phyloP scores from a whole-genome alignment of 2,329 filamentous ascomycete species.

The Fusarium coicis region DNA sequence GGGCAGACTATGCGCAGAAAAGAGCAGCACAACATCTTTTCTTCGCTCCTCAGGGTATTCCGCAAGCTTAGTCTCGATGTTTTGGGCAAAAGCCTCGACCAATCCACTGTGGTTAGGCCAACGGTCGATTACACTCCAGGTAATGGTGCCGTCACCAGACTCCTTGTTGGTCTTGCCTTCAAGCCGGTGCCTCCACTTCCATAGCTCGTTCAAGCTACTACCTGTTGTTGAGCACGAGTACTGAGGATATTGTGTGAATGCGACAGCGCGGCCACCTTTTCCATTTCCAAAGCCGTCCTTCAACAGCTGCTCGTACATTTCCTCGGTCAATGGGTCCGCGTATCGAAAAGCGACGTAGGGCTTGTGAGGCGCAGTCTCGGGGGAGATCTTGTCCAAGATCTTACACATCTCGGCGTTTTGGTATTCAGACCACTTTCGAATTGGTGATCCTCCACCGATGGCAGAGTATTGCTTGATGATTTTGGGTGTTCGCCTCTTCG shows the following conservation, averaged over 20 bases:
- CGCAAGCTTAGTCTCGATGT: slow-evolving; percentile 85
- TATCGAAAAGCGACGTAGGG: slow-evolving; percentile 98
- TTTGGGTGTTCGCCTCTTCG: slow-evolving; percentile 88
- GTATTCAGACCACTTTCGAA: slow-evolving; percentile 97
- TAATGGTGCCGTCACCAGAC: slow-evolving; percentile 74
- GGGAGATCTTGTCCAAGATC: slow-evolving; percentile 88
- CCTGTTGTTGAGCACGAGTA: slow-evolving; percentile 98
- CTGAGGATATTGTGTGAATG: slow-evolving; percentile 98
- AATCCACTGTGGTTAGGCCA: slow-evolving; percentile 94
- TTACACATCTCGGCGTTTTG: slow-evolving; percentile 98
- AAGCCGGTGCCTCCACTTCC: slow-evolving; percentile 93
- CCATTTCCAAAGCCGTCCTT: slow-evolving; percentile 91
- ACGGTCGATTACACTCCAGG: slow-evolving; percentile 97
- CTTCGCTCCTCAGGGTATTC: slow-evolving; percentile 86
- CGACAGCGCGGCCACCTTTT: slow-evolving; percentile 90
- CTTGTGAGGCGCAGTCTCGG: slow-evolving; percentile 94
- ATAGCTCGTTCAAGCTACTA: slow-evolving; percentile 94
- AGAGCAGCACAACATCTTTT: slow-evolving; percentile 85
- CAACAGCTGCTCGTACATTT: slow-evolving; percentile 86
- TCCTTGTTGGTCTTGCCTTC: slow-evolving; percentile 76
- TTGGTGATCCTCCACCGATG: slow-evolving; percentile 97
- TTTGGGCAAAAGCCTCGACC: slow-evolving; percentile 90
- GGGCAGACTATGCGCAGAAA: slow-evolving; percentile 94
- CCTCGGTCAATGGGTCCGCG: slow-evolving; percentile 90
- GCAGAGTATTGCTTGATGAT: slow-evolving; percentile 95